Evolutionary conservation across 1,139 yeast species (phyloP).

Genomic region (Dujonia santamariae): DNA sequence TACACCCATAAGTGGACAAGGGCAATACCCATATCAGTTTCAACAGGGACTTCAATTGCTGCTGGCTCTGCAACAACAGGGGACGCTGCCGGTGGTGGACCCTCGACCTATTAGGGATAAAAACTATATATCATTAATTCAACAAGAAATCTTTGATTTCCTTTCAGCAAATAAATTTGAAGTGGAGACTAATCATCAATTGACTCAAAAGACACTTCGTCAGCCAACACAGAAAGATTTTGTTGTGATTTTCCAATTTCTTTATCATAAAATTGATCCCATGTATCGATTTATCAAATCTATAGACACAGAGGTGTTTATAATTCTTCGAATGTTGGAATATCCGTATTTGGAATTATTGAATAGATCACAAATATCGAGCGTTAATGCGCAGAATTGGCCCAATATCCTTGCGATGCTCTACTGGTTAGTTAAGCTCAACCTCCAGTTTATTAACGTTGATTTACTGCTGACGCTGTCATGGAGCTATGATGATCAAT

Average conservation of each 20-base stretch:
- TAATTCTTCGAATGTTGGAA: constrained; percentile 57
- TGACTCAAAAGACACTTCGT: constrained; percentile 61
- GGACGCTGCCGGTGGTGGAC: constrained; percentile 35
- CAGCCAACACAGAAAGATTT: constrained; percentile 91
- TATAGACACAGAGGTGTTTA: constrained; percentile 74
- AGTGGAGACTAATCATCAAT: constrained; percentile 66
- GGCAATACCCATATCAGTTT: constrained; percentile 8
- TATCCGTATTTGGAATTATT: constrained; percentile 83
- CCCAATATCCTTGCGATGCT: constrained; percentile 78
- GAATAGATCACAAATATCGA: constrained; percentile 80
- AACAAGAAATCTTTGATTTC: constrained; percentile 66
- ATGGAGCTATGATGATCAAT: constrained; percentile 34
- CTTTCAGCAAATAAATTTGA: constrained; percentile 65
- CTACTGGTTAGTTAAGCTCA: constrained; percentile 71
- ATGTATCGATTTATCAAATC: constrained; percentile 66
- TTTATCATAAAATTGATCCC: constrained; percentile 77
- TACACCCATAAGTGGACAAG: constrained; percentile 9
- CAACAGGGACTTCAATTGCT: too few species aligned
- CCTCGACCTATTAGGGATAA: constrained; percentile 78
- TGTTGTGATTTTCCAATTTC: constrained; percentile 72
- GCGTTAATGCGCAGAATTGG: constrained; percentile 93
- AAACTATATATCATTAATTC: constrained; percentile 60
- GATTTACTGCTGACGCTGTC: constrained; percentile 27
- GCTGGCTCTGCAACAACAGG: constrained; percentile 12
- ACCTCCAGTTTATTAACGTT: constrained; percentile 20